Evolutionary conservation across 1,139 yeast species (phyloP), one percentile per base, ranked within the genome.

Genomic region (Suhomyces atakaporum): DNA sequence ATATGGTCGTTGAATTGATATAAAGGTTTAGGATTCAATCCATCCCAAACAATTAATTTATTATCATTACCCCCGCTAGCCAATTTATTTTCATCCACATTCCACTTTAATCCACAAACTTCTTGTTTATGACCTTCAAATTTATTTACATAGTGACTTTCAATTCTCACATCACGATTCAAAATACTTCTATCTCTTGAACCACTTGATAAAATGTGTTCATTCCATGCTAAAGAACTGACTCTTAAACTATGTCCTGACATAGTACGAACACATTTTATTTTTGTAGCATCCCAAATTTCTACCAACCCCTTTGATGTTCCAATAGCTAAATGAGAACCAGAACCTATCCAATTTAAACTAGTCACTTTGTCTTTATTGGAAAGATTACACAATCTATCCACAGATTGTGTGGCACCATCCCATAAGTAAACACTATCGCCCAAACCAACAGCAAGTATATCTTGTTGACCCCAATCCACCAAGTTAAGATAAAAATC

Each of bases 1-100:
- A 78, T 79, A 55, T 92, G 98, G 45, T 88, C 96, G 5, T 74
- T 72, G 51, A 90, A 85, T 43, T 74, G 81, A 56, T 82, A 77
- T 22, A 88, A 59, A 1, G 98, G 97, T 33, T 54, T 75, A 10
- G 78, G 73, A 39, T 75, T 73, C 27, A 85, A 60, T 1, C 95
- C 96, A 54, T 88, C 96, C 95, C 97, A 94, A 7, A 89, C 84
- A 48, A 77, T 76, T 20, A 88, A 69, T 49, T 79, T 78, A 57
- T 92, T 92, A 61, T 92, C 98, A 56, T 92, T 92, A 21, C 97
- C 96, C 20, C 97, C 97, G 25, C 92, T 81, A 0, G 96, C 97
- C 32, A 89, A 68, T 53, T 84, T 85, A 54, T 84, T 85, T 50
- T 87, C 95, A 38, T 87, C 95, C 3, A 79, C 73, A 54, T 89